These are phyloP conservation scores for Mucor mucedo DNA, from an alignment of 371 early-diverging fungal genomes.

Conservation along the genomic window DNA sequence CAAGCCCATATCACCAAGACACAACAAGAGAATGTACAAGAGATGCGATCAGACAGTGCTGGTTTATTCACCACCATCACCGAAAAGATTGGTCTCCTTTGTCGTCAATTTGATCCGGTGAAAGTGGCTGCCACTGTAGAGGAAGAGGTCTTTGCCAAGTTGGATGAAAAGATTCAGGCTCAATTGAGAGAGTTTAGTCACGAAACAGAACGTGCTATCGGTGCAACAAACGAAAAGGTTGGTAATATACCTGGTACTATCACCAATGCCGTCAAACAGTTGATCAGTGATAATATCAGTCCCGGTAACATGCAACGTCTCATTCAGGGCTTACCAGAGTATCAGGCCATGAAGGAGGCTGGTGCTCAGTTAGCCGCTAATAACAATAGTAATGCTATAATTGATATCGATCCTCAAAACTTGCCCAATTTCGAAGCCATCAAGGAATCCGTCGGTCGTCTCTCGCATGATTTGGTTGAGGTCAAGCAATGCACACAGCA, in stretches of 20 bases:
- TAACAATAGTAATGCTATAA: too few species aligned
- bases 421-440: too few species aligned
- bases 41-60: too few species aligned
- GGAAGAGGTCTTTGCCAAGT: background rate
- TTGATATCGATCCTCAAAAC: too few species aligned
- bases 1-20: too few species aligned
- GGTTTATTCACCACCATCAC: too few species aligned
- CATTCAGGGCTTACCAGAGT: slow-evolving; percentile 14
- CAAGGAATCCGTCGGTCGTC: too few species aligned
- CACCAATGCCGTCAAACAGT: background rate
- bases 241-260: background rate
- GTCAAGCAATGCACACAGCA: background rate
- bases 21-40: too few species aligned
- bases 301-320: slow-evolving; percentile 7
- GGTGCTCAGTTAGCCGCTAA: background rate
- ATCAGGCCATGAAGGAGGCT: background rate
- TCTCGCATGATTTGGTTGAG: too few species aligned
- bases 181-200: background rate
- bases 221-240: background rate
- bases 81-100: too few species aligned
- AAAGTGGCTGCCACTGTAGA: too few species aligned
- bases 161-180: slow-evolving; percentile 9
- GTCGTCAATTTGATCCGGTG: too few species aligned
- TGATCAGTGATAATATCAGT: background rate
- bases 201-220: background rate